A percentile compares a stretch with the other conserved stretches of the same genome.
These are phyloP conservation scores for Tuber calosporum DNA, from an alignment of 495 filamentous ascomycete species.

Conservation along the genomic window DNA sequence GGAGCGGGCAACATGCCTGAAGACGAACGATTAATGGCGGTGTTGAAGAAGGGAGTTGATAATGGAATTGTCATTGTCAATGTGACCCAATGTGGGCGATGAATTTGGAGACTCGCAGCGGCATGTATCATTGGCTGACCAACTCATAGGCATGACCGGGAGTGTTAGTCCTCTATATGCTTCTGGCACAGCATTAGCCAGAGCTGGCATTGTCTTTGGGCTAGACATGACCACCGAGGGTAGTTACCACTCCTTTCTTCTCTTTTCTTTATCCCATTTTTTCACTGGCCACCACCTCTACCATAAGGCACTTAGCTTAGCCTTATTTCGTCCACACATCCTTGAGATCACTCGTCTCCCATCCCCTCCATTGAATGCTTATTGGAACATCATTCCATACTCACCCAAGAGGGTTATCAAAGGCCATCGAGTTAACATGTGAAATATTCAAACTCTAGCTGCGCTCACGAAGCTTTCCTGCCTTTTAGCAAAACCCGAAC, in stretches of 20 bases:
- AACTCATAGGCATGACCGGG: constrained; percentile 56
- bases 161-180: constrained; percentile 88
- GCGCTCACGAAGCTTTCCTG: constrained; percentile 91
- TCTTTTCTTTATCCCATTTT: not conserved
- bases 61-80: constrained; percentile 86
- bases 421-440: not conserved
- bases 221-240: constrained; percentile 84
- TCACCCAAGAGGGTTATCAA: not conserved
- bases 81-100: constrained; percentile 72
- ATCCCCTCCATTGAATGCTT: constrained; percentile 22
- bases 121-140: constrained; percentile 15
- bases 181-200: constrained; percentile 77
- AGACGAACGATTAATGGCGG: constrained; percentile 74
- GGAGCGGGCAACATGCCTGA: constrained; percentile 89
- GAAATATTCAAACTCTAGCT: constrained; percentile 44
- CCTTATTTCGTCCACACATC: not conserved
- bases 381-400: constrained; percentile 21
- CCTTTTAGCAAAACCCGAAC: constrained; percentile 61
- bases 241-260: constrained; percentile 13
- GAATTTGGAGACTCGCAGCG: not conserved
- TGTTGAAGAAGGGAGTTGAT: constrained; percentile 67
- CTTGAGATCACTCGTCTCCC: constrained; percentile 13
- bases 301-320: not conserved
- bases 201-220: constrained; percentile 84
- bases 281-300: not conserved